phyloP scores from a whole-genome alignment of 192 early-diverging fungal species.

The Linnemannia exigua region DNA sequence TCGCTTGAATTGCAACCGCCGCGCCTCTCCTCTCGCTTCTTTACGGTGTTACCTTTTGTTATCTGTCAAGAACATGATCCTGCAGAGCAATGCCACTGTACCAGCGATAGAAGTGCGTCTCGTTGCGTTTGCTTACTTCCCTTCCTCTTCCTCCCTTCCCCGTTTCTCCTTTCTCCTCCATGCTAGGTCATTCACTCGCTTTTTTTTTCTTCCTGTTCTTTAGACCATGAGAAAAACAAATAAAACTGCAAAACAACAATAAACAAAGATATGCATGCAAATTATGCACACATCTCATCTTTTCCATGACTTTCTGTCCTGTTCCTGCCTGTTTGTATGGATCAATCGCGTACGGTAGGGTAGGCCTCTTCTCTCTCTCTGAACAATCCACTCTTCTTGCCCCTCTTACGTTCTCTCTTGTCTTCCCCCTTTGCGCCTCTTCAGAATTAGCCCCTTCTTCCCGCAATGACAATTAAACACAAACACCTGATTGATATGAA shows the following conservation, averaged over 20 bases:
- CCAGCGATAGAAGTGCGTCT: background rate
- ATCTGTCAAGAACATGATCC: no score
- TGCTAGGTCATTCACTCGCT: background rate
- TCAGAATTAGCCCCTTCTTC: background rate
- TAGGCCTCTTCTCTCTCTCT: background rate
- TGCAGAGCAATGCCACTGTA: background rate
- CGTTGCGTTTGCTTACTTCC: background rate
- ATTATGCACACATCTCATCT: background rate
- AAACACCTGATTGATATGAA: constrained; percentile 6
- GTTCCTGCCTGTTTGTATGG: background rate
- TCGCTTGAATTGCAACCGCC: no score
- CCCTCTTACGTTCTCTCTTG: no score
- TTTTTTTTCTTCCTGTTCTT: background rate
- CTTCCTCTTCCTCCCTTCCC: background rate
- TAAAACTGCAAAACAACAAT: constrained; percentile 1
- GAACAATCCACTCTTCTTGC: background rate
- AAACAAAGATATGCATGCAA: background rate
- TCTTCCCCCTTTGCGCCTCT: background rate
- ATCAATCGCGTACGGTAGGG: background rate
- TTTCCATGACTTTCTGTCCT: background rate
- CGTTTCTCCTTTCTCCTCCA: background rate
- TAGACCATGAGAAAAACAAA: background rate
- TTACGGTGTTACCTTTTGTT: background rate
- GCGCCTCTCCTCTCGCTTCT: no score
- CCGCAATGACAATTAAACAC: background rate